A percentile compares a stretch with the other conserved stretches of the same genome.
Evolutionary conservation across 345 rosid species (phyloP).

Genomic region (Carallia pectinifolia): DNA sequence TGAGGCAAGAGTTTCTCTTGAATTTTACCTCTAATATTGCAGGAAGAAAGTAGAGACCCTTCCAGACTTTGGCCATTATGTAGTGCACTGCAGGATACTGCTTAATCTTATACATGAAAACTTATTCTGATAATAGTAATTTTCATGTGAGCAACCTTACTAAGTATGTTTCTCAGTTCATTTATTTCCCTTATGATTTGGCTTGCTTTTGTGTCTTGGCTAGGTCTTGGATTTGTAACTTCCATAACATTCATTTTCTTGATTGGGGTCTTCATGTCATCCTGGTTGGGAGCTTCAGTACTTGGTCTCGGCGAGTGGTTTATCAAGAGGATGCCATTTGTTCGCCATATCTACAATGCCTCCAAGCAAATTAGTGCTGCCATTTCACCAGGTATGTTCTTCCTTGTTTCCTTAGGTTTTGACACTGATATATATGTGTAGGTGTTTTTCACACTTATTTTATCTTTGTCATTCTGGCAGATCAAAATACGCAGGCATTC

Average conservation of each 20-base stretch:
- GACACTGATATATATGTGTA: neutral
- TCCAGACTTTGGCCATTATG: too few relatives aligned
- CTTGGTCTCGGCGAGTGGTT: slow-evolving; percentile 97
- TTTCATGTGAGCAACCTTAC: neutral
- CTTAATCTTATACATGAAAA: neutral
- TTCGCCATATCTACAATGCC: slow-evolving; percentile 94
- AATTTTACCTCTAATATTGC: neutral
- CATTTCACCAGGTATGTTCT: slow-evolving; percentile 80
- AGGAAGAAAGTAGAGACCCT: neutral
- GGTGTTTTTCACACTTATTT: neutral
- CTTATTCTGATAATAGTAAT: neutral
- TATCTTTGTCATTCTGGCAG: slow-evolving; percentile 39
- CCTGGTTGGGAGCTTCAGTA: slow-evolving; percentile 98
- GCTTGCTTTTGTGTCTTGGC: slow-evolving; percentile 21
- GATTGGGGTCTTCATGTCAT: slow-evolving; percentile 99
- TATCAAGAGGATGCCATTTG: slow-evolving; percentile 96
- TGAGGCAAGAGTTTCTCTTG: neutral
- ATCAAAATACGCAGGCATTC: slow-evolving; percentile 92
- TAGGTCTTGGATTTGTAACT: slow-evolving; percentile 95
- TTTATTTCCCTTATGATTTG: slow-evolving; percentile 10
- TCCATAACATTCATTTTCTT: slow-evolving; percentile 89
- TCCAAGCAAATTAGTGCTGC: slow-evolving; percentile 99
- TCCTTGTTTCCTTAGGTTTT: slow-evolving; percentile 5
- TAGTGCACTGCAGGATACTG: too few relatives aligned
- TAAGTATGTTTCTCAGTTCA: neutral